phyloP scores from a whole-genome alignment of 768 basidiomycete genomes.

The Kwoniella shandongensis region DNA sequence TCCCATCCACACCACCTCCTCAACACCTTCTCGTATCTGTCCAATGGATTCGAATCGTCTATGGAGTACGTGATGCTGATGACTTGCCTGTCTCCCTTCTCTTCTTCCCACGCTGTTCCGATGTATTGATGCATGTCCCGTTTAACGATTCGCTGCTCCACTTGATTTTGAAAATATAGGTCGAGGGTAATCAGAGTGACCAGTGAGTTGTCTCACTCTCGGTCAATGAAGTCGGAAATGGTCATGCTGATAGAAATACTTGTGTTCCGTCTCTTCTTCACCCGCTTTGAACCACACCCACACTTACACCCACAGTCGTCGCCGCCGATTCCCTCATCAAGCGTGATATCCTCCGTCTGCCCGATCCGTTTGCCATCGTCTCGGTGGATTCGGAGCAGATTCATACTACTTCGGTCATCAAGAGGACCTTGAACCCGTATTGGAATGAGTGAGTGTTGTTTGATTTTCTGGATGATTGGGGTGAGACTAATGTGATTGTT shows the following conservation, averaged over 20 bases:
- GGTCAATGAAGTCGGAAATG: not conserved
- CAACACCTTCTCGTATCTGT: too few species aligned
- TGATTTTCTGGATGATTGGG: too few species aligned
- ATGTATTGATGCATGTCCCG: too few species aligned
- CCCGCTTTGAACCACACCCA: not conserved
- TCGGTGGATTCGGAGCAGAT: slow-evolving; percentile 98
- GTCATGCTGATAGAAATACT: slow-evolving; percentile 3
- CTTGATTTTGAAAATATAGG: not conserved
- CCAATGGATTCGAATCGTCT: not conserved
- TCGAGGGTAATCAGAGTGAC: slow-evolving; percentile 20
- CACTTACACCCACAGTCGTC: slow-evolving; percentile 63
- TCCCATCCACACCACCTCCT: too few species aligned
- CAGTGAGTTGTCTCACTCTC: slow-evolving; percentile 10
- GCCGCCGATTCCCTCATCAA: slow-evolving; percentile 61
- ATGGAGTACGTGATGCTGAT: not conserved
- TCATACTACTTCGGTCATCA: slow-evolving; percentile 93
- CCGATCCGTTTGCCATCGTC: slow-evolving; percentile 97
- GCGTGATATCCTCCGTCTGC: slow-evolving; percentile 69
- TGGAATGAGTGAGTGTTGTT: slow-evolving; percentile 51
- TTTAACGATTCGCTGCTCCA: not conserved
- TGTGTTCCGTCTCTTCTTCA: slow-evolving; percentile 5
- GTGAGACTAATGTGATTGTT: slow-evolving; percentile 1
- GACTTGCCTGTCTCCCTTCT: too few species aligned
- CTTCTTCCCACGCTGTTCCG: too few species aligned
- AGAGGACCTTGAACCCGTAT: slow-evolving; percentile 61